phyloP scores from a whole-genome alignment of 495 filamentous ascomycete genomes.

The Penicillium longicatenatum region DNA sequence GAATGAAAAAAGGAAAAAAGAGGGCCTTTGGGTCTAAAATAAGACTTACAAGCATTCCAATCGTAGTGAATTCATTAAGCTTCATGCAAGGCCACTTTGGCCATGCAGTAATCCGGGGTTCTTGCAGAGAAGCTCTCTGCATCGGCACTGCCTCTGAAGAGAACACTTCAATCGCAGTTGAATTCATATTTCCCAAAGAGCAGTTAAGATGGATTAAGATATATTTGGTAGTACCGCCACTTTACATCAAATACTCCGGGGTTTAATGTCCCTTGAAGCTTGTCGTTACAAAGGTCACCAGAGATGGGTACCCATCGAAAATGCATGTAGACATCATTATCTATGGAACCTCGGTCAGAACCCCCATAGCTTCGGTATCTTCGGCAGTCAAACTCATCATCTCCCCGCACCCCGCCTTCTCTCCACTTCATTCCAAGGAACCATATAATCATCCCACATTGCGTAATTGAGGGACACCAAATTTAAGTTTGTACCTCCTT shows the following conservation, averaged over 20 bases:
- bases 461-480: neutral
- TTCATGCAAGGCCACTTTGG: neutral
- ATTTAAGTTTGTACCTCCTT: neutral
- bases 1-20: slow-evolving; percentile 29
- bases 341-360: neutral
- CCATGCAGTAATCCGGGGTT: neutral
- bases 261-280: neutral
- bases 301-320: neutral
- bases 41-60: no score
- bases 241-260: neutral
- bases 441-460: neutral
- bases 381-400: neutral
- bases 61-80: neutral
- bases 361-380: neutral
- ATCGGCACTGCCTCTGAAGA: neutral
- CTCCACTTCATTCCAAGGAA: neutral
- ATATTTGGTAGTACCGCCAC: no score
- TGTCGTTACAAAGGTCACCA: neutral
- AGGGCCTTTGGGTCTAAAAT: slow-evolving; percentile 27
- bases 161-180: no score
- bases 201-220: no score
- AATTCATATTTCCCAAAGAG: no score
- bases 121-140: slow-evolving; percentile 3
- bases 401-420: neutral
- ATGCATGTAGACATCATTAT: neutral